Evolutionary conservation across 108 stramenopile genomes (phyloP).

Genomic region (Skeletonema menzelii): DNA sequence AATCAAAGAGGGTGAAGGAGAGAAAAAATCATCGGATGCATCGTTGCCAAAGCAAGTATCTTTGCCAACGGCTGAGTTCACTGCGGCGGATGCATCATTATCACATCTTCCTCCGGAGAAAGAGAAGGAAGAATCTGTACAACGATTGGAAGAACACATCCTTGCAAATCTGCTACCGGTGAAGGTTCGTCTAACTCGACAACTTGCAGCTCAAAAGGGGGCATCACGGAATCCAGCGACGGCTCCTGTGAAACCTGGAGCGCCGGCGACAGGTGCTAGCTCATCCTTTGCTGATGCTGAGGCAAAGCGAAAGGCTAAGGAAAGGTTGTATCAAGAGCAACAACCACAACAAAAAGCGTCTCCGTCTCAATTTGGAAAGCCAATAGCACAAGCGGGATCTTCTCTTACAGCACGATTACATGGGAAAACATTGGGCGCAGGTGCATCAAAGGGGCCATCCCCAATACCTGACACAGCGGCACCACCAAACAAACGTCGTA

Average conservation of each 20-base stretch:
- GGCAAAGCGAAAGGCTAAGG: conserved; percentile 56
- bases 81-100: conserved; percentile 40
- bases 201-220: conserved; percentile 84
- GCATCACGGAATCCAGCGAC: conserved; percentile 79
- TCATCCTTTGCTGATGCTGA: conserved; percentile 74
- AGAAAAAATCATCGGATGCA: conserved; percentile 20
- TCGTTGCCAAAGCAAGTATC: conserved; percentile 16
- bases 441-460: conserved; percentile 7
- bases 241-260: conserved; percentile 57
- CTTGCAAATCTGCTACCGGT: conserved; percentile 83
- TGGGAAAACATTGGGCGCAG: conserved; percentile 61
- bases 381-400: conserved; percentile 54
- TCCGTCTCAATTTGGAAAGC: conserved; percentile 62
- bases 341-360: background rate
- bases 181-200: conserved; percentile 76
- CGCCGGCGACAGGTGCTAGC: conserved; percentile 19
- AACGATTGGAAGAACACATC: conserved; percentile 86
- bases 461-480: background rate
- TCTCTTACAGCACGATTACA: conserved; percentile 66
- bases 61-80: conserved; percentile 25
- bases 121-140: conserved; percentile 74
- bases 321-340: conserved; percentile 45
- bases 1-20: conserved; percentile 8
- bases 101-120: conserved; percentile 57
- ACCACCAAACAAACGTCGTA: conserved; percentile 36